Evolutionary conservation across 768 basidiomycete species (phyloP).

Genomic region (Pisolithus sp.): DNA sequence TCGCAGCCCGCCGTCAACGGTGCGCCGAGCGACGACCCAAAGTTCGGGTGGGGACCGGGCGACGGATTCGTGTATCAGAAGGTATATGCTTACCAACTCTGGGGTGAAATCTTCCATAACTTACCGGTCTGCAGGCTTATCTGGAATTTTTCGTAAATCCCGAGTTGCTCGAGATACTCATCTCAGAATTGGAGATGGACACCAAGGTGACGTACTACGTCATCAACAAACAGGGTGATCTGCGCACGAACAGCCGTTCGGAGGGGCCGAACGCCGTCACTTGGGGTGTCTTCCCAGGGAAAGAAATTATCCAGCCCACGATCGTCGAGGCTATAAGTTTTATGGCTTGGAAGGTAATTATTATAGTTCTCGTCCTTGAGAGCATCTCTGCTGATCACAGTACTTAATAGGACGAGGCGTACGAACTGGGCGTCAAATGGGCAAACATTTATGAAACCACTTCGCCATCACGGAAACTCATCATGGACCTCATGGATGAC

Average conservation of each 20-base stretch:
- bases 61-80: constrained; percentile 97
- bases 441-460: constrained; percentile 76
- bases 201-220: constrained; percentile 92
- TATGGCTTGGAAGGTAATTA: constrained; percentile 91
- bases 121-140: constrained; percentile 61
- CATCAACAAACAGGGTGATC: constrained; percentile 91
- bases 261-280: constrained; percentile 98
- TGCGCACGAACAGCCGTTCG: constrained; percentile 89
- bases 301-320: constrained; percentile 93
- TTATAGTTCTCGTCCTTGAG: neutral
- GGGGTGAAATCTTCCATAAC: constrained; percentile 2
- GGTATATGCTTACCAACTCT: constrained; percentile 33
- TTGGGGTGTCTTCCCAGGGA: constrained; percentile 97
- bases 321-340: constrained; percentile 97
- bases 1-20: constrained; percentile 96
- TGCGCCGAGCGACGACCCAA: constrained; percentile 72
- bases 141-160: constrained; percentile 92
- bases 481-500: constrained; percentile 72
- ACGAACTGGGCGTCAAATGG: constrained; percentile 89
- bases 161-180: constrained; percentile 60
- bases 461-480: constrained; percentile 68
- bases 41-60: constrained; percentile 89
- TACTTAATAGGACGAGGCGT: constrained; percentile 79
- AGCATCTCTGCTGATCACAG: constrained; percentile 5
- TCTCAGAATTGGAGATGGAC: constrained; percentile 80